phyloP scores from a whole-genome alignment of 2,329 filamentous ascomycete species.

The Phialemoniopsis sp. region DNA sequence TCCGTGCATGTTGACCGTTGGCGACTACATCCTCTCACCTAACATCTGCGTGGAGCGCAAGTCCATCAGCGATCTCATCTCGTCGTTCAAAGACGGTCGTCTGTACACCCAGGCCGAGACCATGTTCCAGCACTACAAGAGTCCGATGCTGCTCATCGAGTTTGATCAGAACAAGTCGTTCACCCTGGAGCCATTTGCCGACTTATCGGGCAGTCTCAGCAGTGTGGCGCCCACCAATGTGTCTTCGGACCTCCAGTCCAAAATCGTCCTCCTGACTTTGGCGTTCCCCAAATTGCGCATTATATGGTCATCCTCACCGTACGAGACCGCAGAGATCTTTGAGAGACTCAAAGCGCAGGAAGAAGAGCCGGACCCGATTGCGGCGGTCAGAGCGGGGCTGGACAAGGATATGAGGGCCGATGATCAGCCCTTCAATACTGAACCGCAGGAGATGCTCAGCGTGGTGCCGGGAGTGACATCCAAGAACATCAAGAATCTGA shows the following conservation, averaged over 20 bases:
- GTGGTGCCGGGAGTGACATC: conserved; percentile 80
- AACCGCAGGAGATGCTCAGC: conserved; percentile 86
- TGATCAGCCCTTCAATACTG: conserved; percentile 72
- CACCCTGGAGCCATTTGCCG: conserved; percentile 79
- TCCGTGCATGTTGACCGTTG: conserved; percentile 93
- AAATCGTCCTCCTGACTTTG: conserved; percentile 86
- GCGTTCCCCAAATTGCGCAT: conserved; percentile 87
- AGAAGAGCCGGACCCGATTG: conserved; percentile 84
- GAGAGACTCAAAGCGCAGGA: conserved; percentile 87
- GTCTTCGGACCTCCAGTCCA: conserved; percentile 77
- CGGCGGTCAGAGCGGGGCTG: conserved; percentile 78
- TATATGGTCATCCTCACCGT: conserved; percentile 90
- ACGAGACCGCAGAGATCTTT: conserved; percentile 97
- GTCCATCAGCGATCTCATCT: conserved; percentile 84
- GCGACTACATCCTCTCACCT: conserved; percentile 91
- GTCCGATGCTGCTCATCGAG: conserved; percentile 88
- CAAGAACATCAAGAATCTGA: conserved; percentile 70
- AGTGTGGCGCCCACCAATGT: conserved; percentile 57
- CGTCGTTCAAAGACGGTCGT: conserved; percentile 85
- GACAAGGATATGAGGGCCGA: conserved; percentile 58
- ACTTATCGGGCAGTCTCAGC: conserved; percentile 56
- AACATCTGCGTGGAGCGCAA: conserved; percentile 93
- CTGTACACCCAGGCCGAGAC: conserved; percentile 89
- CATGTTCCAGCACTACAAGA: conserved; percentile 92
- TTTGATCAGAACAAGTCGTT: conserved; percentile 98